Evolutionary conservation across 228 moss, liverwort and hornwort species (phyloP).

Genomic region (Sphagnum magellanicum): DNA sequence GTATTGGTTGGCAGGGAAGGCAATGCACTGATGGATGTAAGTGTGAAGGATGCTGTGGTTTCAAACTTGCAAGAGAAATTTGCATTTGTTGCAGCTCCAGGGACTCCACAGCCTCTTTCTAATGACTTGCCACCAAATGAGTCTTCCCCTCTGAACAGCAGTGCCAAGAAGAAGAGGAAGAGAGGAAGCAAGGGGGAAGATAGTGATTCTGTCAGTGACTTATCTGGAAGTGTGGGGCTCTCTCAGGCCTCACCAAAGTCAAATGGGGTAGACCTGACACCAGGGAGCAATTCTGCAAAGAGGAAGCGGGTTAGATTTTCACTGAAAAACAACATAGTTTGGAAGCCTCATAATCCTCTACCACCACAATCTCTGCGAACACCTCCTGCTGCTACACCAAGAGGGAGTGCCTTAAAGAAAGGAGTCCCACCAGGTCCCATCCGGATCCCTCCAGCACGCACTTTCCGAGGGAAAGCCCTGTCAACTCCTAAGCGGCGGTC

Average conservation of each 20-base stretch:
- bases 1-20: constrained; percentile 27
- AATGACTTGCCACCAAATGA: constrained; percentile 16
- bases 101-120: constrained; percentile 21
- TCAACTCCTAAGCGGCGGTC: constrained; percentile 45
- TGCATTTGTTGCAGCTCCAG: constrained; percentile 57
- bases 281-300: constrained; percentile 41
- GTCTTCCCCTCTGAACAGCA: constrained; percentile 15
- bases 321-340: constrained; percentile 84
- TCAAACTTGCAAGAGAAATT: constrained; percentile 76
- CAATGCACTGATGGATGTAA: constrained; percentile 29
- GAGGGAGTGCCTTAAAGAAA: constrained; percentile 92
- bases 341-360: constrained; percentile 83
- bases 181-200: constrained; percentile 27
- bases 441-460: constrained; percentile 40
- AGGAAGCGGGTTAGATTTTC: constrained; percentile 91
- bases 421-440: constrained; percentile 91
- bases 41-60: constrained; percentile 58
- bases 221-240: constrained; percentile 5
- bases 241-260: constrained; percentile 11
- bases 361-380: constrained; percentile 91
- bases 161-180: constrained; percentile 65
- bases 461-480: background rate
- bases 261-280: constrained; percentile 25
- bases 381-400: constrained; percentile 87
- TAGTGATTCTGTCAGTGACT: constrained; percentile 9